A percentile compares a stretch with the other conserved stretches of the same genome.
Evolutionary conservation across 495 filamentous ascomycete genomes (phyloP).

Genomic region (Echria macrotheca): DNA sequence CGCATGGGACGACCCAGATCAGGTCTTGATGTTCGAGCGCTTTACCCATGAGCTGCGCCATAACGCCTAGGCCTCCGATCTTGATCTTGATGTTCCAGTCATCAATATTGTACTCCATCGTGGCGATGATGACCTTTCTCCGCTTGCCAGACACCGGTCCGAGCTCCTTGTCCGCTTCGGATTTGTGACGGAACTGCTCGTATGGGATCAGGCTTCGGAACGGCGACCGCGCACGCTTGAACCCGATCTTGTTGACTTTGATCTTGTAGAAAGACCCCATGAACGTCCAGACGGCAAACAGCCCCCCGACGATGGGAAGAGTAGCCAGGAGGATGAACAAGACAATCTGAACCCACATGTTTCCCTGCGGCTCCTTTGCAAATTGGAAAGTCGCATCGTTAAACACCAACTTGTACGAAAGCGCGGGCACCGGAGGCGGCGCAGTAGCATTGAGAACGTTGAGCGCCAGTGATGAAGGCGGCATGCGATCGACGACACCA

Average conservation of each 20-base stretch:
- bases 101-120: conserved; percentile 69
- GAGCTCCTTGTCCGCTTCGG: conserved; percentile 45
- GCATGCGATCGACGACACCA: conserved; percentile 54
- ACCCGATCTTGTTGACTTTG: conserved; percentile 49
- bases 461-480: conserved; percentile 49
- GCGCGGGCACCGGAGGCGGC: conserved; percentile 47
- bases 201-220: conserved; percentile 22
- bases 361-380: conserved; percentile 51
- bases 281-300: conserved; percentile 52
- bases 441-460: conserved; percentile 53
- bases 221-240: conserved; percentile 37
- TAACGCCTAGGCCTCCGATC: conserved; percentile 66
- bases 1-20: conserved; percentile 72
- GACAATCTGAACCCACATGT: conserved; percentile 49
- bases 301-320: conserved; percentile 47
- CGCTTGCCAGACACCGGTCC: conserved; percentile 34
- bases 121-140: conserved; percentile 55
- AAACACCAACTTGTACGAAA: conserved; percentile 53
- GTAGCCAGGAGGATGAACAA: conserved; percentile 49
- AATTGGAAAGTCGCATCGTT: conserved; percentile 50
- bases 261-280: conserved; percentile 60
- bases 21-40: conserved; percentile 63
- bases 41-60: conserved; percentile 68
- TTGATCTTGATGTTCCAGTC: conserved; percentile 71
- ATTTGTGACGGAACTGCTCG: conserved; percentile 36